phyloP scores from a whole-genome alignment of 1,139 yeast genomes.

The Hyphopichia burtonii region DNA sequence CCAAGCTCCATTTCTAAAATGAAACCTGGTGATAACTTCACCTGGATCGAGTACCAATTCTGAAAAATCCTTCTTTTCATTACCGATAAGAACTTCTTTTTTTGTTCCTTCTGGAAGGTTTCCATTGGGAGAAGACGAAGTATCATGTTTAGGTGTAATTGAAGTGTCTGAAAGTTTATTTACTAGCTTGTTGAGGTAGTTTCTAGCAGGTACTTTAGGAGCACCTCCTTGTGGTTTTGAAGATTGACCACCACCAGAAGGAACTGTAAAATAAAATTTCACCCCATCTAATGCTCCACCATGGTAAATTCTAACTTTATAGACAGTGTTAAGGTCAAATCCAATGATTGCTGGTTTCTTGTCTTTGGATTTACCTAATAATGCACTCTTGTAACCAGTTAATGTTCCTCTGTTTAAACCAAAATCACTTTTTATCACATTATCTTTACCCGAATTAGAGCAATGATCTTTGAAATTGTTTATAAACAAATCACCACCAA shows the following conservation, averaged over 20 bases:
- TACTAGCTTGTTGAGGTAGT: slow-evolving; percentile 37
- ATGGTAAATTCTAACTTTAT: slow-evolving; percentile 58
- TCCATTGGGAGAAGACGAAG: not conserved
- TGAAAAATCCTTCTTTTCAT: slow-evolving; percentile 52
- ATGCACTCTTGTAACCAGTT: slow-evolving; percentile 47
- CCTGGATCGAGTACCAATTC: slow-evolving; percentile 57
- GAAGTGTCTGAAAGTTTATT: slow-evolving; percentile 10
- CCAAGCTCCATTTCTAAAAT: slow-evolving; percentile 81
- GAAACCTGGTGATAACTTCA: slow-evolving; percentile 60
- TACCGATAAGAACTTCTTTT: slow-evolving; percentile 53
- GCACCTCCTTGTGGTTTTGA: slow-evolving; percentile 1
- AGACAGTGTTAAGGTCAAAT: slow-evolving; percentile 31
- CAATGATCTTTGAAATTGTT: slow-evolving; percentile 27
- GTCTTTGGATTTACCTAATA: slow-evolving; percentile 36
- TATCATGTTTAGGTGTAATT: not conserved
- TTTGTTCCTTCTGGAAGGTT: slow-evolving; percentile 4
- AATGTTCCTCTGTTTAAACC: slow-evolving; percentile 34
- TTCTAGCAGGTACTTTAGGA: slow-evolving; percentile 50
- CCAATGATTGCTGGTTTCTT: slow-evolving; percentile 22
- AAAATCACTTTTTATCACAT: slow-evolving; percentile 39
- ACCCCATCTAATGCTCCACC: slow-evolving; percentile 84
- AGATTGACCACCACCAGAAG: not conserved
- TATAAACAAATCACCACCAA: slow-evolving; percentile 38
- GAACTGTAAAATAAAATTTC: slow-evolving; percentile 17
- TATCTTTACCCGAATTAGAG: slow-evolving; percentile 10